These are phyloP conservation scores for Ceratorhiza oryzae-sativae DNA, from an alignment of 1,284 basidiomycete genomes.

Conservation along the genomic window DNA sequence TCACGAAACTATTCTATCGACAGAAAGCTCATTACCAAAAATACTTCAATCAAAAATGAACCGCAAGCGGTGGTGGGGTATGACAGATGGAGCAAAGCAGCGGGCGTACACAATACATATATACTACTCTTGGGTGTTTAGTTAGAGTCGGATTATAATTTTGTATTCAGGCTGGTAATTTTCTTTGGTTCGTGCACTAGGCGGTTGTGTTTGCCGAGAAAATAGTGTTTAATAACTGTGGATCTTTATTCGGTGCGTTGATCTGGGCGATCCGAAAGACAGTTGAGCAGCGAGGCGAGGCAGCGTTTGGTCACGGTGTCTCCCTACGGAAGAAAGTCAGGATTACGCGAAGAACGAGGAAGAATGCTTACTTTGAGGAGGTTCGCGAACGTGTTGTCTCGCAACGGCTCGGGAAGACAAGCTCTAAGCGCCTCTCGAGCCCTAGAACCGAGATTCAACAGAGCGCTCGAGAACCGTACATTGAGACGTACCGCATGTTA, in stretches of 20 bases:
- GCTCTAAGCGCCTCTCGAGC: constrained; percentile 95
- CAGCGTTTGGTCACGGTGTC: constrained; percentile 98
- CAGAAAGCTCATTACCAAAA: constrained; percentile 7
- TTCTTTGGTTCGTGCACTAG: neutral
- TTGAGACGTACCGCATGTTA: constrained; percentile 77
- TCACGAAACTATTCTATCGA: neutral
- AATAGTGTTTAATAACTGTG: too few relatives aligned
- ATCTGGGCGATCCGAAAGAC: constrained; percentile 66
- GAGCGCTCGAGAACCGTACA: neutral
- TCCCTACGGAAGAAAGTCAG: constrained; percentile 59
- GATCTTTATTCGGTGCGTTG: constrained; percentile 40
- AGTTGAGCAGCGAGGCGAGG: constrained; percentile 92
- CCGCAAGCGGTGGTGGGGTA: neutral
- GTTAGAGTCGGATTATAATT: constrained; percentile 9
- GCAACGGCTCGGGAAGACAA: constrained; percentile 95
- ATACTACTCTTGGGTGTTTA: constrained; percentile 4
- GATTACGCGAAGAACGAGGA: too few relatives aligned
- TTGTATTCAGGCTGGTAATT: constrained; percentile 15
- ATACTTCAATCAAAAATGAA: constrained; percentile 3
- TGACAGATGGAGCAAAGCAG: neutral
- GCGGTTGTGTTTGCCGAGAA: neutral
- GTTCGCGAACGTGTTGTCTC: constrained; percentile 92
- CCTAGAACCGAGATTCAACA: constrained; percentile 54
- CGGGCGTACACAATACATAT: constrained; percentile 6
- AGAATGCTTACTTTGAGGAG: constrained; percentile 74